These are phyloP conservation scores for Plenodomus biglobosus DNA, from an alignment of 2,329 filamentous ascomycete species.

Conservation along the genomic window DNA sequence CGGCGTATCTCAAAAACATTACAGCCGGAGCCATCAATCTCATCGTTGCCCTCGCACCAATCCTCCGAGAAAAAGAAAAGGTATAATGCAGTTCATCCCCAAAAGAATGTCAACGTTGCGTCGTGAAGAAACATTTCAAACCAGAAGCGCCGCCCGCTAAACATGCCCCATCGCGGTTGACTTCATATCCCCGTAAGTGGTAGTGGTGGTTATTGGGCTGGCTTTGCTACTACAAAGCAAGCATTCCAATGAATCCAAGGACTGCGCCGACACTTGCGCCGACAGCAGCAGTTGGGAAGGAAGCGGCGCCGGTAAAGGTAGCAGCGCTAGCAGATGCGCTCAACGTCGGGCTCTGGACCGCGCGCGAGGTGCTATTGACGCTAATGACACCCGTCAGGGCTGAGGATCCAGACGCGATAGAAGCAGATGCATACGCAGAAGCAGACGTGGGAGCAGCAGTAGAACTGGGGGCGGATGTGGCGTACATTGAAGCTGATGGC, in stretches of 20 bases:
- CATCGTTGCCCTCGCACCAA: constrained; percentile 9
- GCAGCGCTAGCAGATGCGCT: constrained; percentile 8
- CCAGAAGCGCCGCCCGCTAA: constrained; percentile 29
- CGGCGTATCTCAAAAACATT: constrained; percentile 12
- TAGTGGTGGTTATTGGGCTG: not conserved
- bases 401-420: not conserved
- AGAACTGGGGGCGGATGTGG: constrained; percentile 6
- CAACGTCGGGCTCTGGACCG: constrained; percentile 1
- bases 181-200: not conserved
- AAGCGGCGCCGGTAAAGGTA: constrained; percentile 27
- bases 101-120: constrained; percentile 37
- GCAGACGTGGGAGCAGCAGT: constrained; percentile 3
- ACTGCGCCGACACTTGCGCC: constrained; percentile 47
- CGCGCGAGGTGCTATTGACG: constrained; percentile 6
- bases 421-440: not conserved
- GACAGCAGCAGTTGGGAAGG: constrained; percentile 42
- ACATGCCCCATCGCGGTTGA: constrained; percentile 4
- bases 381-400: constrained; percentile 1
- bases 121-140: constrained; percentile 35
- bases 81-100: constrained; percentile 20
- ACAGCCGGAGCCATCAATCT: constrained; percentile 18
- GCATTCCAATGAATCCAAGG: constrained; percentile 47
- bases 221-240: constrained; percentile 43
- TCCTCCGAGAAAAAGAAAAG: constrained; percentile 9
- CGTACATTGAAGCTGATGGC: constrained; percentile 6